Evolutionary conservation across 2,329 filamentous ascomycete genomes (phyloP).

Genomic region (Monosporascus sp.): DNA sequence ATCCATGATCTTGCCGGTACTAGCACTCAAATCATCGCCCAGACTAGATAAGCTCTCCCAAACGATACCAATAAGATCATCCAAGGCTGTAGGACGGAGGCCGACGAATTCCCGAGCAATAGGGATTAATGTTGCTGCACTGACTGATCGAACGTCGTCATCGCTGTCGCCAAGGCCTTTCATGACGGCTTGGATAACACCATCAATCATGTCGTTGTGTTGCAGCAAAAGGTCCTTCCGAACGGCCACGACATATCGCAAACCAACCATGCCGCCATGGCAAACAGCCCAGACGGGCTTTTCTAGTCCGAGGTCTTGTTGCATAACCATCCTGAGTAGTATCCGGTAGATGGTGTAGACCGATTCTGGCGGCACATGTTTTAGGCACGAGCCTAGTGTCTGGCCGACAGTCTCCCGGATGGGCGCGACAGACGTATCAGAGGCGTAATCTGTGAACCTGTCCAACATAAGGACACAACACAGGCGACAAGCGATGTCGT

Average conservation of each 20-base stretch:
- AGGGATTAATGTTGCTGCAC: slow-evolving; percentile 92
- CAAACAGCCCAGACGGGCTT: slow-evolving; percentile 87
- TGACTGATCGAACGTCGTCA: slow-evolving; percentile 94
- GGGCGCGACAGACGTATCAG: slow-evolving; percentile 92
- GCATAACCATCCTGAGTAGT: slow-evolving; percentile 86
- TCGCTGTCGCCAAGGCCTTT: slow-evolving; percentile 86
- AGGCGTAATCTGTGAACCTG: slow-evolving; percentile 95
- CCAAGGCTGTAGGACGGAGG: slow-evolving; percentile 71
- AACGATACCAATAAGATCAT: slow-evolving; percentile 84
- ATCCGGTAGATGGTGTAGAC: slow-evolving; percentile 82
- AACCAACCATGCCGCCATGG: slow-evolving; percentile 95
- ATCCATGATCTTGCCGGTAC: slow-evolving; percentile 98
- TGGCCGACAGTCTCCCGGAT: slow-evolving; percentile 95
- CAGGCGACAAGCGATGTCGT: slow-evolving; percentile 90
- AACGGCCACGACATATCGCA: slow-evolving; percentile 92
- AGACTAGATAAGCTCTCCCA: slow-evolving; percentile 96
- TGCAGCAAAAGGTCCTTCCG: slow-evolving; percentile 85
- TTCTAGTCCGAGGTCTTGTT: slow-evolving; percentile 70
- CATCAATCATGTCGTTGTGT: slow-evolving; percentile 82
- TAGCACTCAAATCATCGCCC: slow-evolving; percentile 95
- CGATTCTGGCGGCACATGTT: slow-evolving; percentile 71
- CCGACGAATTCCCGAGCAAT: slow-evolving; percentile 93
- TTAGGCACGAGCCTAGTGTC: slow-evolving; percentile 81
- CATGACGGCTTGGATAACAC: slow-evolving; percentile 88
- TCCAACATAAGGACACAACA: slow-evolving; percentile 97